These are phyloP conservation scores for Cryphonectria parasitica DNA, from an alignment of 2,329 filamentous ascomycete species.

Conservation along the genomic window DNA sequence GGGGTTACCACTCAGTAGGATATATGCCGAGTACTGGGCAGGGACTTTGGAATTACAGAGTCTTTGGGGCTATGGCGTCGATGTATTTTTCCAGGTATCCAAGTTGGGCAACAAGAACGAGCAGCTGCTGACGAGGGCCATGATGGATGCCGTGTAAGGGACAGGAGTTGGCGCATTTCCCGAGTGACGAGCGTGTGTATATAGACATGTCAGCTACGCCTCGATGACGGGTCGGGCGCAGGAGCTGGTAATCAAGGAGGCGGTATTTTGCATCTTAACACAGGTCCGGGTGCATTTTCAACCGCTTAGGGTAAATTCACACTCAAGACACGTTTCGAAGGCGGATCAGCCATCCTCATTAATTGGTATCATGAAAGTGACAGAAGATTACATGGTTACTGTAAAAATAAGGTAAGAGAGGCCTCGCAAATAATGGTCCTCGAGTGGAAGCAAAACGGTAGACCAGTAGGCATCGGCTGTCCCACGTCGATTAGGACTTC, in stretches of 20 bases:
- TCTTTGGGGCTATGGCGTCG: conserved; percentile 92
- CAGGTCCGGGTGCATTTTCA: background rate
- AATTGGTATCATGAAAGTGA: conserved; percentile 54
- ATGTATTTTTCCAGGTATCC: conserved; percentile 94
- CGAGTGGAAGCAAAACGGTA: conserved; percentile 23
- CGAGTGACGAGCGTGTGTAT: background rate
- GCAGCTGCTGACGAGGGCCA: conserved; percentile 78
- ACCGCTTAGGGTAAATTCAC: background rate
- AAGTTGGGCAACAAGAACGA: conserved; percentile 98
- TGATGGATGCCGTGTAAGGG: conserved; percentile 72
- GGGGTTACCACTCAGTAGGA: conserved; percentile 87
- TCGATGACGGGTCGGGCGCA: background rate
- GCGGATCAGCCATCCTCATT: conserved; percentile 44
- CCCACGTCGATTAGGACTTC: conserved; percentile 22
- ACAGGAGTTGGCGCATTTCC: background rate
- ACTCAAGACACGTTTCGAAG: conserved; percentile 21
- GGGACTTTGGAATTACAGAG: conserved; percentile 89
- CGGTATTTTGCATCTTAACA: background rate
- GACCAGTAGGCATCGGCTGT: conserved; percentile 21
- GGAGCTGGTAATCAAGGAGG: background rate
- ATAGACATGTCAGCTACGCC: background rate
- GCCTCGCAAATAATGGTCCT: conserved; percentile 22
- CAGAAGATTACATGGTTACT: conserved; percentile 53
- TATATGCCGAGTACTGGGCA: conserved; percentile 98
- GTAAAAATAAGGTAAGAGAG: conserved; percentile 28